Evolutionary conservation across 2,329 filamentous ascomycete genomes (phyloP).

Genomic region (Colletotrichum melonis): DNA sequence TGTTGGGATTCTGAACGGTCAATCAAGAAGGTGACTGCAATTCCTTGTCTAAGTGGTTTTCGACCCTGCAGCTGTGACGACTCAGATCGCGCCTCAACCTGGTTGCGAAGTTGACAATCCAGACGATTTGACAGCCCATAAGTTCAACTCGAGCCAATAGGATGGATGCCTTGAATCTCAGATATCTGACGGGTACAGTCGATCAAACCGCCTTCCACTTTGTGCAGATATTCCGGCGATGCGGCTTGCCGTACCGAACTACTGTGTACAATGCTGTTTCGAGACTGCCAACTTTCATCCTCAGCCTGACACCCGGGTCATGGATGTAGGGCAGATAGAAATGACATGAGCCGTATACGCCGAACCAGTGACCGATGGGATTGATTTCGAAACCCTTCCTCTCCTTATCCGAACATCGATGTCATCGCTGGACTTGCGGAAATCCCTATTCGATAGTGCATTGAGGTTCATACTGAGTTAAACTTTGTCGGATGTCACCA

Average conservation of each 20-base stretch:
- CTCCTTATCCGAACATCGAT: not conserved
- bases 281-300: not conserved
- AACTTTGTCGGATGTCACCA: not conserved
- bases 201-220: constrained; percentile 15
- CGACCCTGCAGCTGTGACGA: not conserved
- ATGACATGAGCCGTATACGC: not conserved
- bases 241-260: not conserved
- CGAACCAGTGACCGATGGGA: not conserved
- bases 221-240: not conserved
- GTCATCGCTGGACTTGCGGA: not conserved
- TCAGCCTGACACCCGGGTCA: too few relatives aligned
- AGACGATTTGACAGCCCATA: not conserved
- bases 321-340: not conserved
- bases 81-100: not conserved
- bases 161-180: not conserved
- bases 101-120: not conserved
- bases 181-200: not conserved
- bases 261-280: not conserved
- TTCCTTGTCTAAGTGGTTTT: not conserved
- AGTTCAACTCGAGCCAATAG: not conserved
- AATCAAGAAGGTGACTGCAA: not conserved
- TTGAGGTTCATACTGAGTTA: not conserved
- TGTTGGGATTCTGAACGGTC: not conserved
- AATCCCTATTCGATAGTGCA: not conserved
- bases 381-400: not conserved